A percentile compares a stretch with the other conserved stretches of the same genome.
Evolutionary conservation across 345 rosid genomes (phyloP).

Genomic region (Dovyalis caffra): DNA sequence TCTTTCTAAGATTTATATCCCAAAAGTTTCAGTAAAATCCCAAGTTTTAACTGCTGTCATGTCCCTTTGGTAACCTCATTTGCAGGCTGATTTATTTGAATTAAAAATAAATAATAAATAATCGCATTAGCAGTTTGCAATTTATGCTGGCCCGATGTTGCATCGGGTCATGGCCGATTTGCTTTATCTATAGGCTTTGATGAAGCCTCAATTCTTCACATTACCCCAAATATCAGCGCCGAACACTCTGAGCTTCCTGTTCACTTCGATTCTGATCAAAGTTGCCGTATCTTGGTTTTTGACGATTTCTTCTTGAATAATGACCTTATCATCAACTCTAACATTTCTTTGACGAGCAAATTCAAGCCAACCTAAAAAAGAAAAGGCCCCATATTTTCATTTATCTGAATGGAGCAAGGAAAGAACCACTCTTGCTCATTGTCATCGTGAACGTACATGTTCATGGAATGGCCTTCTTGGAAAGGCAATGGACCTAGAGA

Average conservation of each 20-base stretch:
- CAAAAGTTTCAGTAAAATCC: no score
- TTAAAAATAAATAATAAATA: no score
- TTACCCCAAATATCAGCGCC: constrained; percentile 7
- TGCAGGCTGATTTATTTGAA: no score
- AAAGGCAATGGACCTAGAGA: no score
- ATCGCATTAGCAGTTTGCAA: no score
- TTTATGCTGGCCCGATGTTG: no score
- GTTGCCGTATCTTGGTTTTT: neutral
- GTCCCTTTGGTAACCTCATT: no score
- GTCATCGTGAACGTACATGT: neutral
- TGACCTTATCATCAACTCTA: constrained; percentile 3
- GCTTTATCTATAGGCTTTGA: no score
- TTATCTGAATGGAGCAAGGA: neutral
- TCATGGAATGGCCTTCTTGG: neutral
- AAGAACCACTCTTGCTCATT: neutral
- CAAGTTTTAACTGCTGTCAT: no score
- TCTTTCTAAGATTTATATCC: no score
- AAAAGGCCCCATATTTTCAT: neutral
- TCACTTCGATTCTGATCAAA: neutral
- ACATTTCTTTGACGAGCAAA: neutral
- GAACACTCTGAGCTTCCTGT: constrained; percentile 5
- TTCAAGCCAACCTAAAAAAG: neutral
- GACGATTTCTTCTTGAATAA: neutral
- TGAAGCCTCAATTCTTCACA: neutral
- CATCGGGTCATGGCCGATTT: no score